A percentile compares a stretch with the other conserved stretches of the same genome.
These are phyloP conservation scores for Orbilia ellipsospora DNA, from an alignment of 2,329 filamentous ascomycete species.

Conservation along the genomic window DNA sequence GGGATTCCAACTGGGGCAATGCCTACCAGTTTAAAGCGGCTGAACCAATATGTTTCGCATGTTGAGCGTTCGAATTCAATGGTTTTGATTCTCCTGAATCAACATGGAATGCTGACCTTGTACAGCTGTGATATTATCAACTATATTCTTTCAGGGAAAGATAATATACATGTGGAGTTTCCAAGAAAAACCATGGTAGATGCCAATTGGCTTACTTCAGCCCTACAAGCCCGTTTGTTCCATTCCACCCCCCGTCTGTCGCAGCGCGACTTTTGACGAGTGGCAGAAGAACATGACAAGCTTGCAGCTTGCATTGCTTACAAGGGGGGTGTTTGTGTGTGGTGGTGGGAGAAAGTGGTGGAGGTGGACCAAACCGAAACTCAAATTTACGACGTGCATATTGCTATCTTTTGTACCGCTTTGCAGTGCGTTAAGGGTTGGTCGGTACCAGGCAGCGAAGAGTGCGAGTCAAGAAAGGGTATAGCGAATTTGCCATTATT, in stretches of 20 bases:
- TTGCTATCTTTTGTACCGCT: slow-evolving; percentile 17
- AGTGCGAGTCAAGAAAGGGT: slow-evolving; percentile 18
- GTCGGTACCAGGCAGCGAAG: slow-evolving; percentile 25
- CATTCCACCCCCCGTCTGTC: slow-evolving; percentile 8
- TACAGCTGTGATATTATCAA: too few species aligned
- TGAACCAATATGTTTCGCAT: slow-evolving; percentile 21
- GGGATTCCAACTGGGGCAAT: slow-evolving; percentile 1
- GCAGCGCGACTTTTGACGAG: slow-evolving; percentile 17
- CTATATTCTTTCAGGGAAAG: too few species aligned
- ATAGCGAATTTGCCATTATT: slow-evolving; percentile 52
- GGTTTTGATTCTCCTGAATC: too few species aligned
- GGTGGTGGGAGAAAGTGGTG: neutral
- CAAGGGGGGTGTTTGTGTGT: too few species aligned
- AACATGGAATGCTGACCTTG: too few species aligned
- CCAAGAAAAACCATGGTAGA: slow-evolving; percentile 16
- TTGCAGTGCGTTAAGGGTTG: slow-evolving; percentile 13
- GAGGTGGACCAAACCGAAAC: slow-evolving; percentile 27
- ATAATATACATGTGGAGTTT: neutral
- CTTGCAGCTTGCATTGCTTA: too few species aligned
- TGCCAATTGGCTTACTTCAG: slow-evolving; percentile 46
- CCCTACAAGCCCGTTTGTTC: slow-evolving; percentile 20
- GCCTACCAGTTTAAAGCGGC: slow-evolving; percentile 19
- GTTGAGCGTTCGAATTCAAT: neutral
- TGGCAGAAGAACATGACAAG: slow-evolving; percentile 7
- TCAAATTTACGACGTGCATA: slow-evolving; percentile 33